phyloP scores from a whole-genome alignment of 352 stramenopile genomes.

The Phytopythium kandeliae region DNA sequence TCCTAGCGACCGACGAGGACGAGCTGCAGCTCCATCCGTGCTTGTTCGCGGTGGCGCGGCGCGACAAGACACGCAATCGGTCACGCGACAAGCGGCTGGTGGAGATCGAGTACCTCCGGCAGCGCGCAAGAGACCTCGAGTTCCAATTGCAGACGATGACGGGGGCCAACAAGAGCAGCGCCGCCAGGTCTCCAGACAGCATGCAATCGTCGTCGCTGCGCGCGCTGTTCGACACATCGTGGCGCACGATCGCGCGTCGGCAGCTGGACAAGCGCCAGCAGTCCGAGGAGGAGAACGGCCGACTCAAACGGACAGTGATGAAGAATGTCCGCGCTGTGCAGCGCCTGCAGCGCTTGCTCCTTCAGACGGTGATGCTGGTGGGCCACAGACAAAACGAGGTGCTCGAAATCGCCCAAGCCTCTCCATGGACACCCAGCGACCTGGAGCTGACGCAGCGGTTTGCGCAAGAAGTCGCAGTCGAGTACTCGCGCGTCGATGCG shows the following conservation, averaged over 20 bases:
- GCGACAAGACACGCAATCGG: background rate
- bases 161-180: no score
- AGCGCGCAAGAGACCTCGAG: slow-evolving; percentile 5
- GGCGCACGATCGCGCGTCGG: slow-evolving; percentile 1
- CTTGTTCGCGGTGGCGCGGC: background rate
- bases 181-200: no score
- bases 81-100: slow-evolving; percentile 1
- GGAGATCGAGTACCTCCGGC: slow-evolving; percentile 1
- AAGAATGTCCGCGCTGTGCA: background rate
- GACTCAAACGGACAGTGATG: background rate
- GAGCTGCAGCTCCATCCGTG: background rate
- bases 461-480: background rate
- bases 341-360: background rate
- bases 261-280: slow-evolving; percentile 2
- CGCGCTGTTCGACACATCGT: slow-evolving; percentile 2
- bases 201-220: background rate
- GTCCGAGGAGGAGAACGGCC: slow-evolving; percentile 2
- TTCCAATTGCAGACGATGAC: slow-evolving; percentile 1
- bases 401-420: background rate
- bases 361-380: background rate
- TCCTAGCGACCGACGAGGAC: background rate
- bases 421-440: slow-evolving; percentile 1
- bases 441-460: background rate
- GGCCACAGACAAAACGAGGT: no score
- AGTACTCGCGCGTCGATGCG: slow-evolving; percentile 1